Evolutionary conservation across 306 rosid species (phyloP).

Genomic region (Gleditsia sinensis): DNA sequence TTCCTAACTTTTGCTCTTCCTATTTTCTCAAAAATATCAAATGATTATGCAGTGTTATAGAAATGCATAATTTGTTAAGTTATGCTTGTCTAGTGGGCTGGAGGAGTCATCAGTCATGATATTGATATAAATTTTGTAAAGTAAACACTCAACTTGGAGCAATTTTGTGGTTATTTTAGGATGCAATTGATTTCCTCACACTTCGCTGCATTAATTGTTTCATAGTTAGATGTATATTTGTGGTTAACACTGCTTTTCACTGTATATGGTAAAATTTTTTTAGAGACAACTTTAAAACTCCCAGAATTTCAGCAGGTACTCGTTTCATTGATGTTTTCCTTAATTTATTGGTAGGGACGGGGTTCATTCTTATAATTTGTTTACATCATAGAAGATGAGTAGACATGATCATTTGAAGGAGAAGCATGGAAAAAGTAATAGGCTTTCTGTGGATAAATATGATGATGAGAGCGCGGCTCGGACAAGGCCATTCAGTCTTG

Average conservation of each 20-base stretch:
- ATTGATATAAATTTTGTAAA: no score
- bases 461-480: conserved; percentile 84
- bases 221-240: conserved; percentile 13
- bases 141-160: no score
- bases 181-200: no score
- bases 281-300: background rate
- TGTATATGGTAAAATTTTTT: conserved; percentile 34
- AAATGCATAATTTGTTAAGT: no score
- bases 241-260: conserved; percentile 11
- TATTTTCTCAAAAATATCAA: no score
- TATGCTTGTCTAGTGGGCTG: no score
- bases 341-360: conserved; percentile 14
- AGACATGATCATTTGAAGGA: conserved; percentile 47
- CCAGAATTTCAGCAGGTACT: conserved; percentile 19
- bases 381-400: conserved; percentile 57
- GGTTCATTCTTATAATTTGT: conserved; percentile 25
- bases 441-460: conserved; percentile 38
- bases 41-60: no score
- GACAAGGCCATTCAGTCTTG: conserved; percentile 84
- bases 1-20: no score
- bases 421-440: conserved; percentile 42
- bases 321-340: conserved; percentile 26
- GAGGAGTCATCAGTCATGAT: no score
- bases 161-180: no score
- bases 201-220: conserved; percentile 13